Evolutionary conservation across 1,284 basidiomycete species (phyloP), one percentile per base, ranked within the genome.

Genomic region (Leccinum solheimii): DNA sequence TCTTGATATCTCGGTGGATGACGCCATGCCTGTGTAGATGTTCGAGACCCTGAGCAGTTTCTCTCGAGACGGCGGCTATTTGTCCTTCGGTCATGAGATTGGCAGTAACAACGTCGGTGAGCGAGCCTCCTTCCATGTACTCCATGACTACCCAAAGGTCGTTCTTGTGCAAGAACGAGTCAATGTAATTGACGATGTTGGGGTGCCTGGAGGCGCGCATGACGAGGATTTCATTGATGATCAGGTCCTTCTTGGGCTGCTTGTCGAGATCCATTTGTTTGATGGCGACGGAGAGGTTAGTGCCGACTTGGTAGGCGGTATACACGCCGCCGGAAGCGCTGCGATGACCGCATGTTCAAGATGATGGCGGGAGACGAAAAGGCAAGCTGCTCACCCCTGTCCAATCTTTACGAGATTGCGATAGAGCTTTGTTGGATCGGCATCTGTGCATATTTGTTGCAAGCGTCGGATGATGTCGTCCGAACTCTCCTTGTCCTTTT

Each of bases 181-280:
- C 97, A 72, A 98, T 98, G 78, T 94, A 99, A 78, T 98, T 99
- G 80, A 99, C 97, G 69, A 99, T 98, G 77, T 99, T 99, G 19
- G 93, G 92, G 75, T 99, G 97, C 40, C 92, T 85, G 16, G 93
- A 95, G 54, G 95, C 91, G 51, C 95, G 92, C 97, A 99, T 98
- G 74, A 98, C 96, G 67, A 98, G 87, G 67, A 99, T 98, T 78
- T 99, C 97, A 79, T 99, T 99, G 81, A 99, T 98, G 80, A 99
- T 99, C 57, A 99, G 84, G 74, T 99, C 97, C 79, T 98, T 98
- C 84, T 99, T 99, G 38, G 97, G 97, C 75, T 99, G 97, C 80
- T 98, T 98, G 77, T 98, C 95, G 36, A 99, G 84, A 80, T 99
- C 97, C 97, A 99, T 99, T 79, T 99, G 97, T 79, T 99, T 99